These are phyloP conservation scores for Leucocoprinus leucothites DNA, from an alignment of 768 basidiomycete species.

Conservation along the genomic window DNA sequence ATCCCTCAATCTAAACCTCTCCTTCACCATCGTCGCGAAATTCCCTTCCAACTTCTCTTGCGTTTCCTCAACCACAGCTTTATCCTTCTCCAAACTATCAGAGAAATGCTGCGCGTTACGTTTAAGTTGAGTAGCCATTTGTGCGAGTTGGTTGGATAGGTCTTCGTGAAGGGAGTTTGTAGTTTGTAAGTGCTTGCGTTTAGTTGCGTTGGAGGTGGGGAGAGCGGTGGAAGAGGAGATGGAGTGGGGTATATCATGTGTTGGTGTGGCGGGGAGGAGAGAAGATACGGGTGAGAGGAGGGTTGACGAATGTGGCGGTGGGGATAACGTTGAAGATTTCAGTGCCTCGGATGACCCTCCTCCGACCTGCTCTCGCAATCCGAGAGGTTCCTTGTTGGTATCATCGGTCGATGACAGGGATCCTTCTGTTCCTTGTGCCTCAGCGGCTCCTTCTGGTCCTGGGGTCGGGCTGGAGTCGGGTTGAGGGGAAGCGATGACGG, in stretches of 20 bases:
- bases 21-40: constrained; percentile 62
- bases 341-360: neutral
- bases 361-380: constrained; percentile 6
- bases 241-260: constrained; percentile 14
- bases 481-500: constrained; percentile 19
- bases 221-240: constrained; percentile 31
- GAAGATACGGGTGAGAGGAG: constrained; percentile 6
- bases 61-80: constrained; percentile 62
- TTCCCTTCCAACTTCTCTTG: constrained; percentile 75
- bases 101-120: constrained; percentile 81
- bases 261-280: constrained; percentile 9
- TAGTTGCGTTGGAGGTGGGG: constrained; percentile 14
- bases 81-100: constrained; percentile 68
- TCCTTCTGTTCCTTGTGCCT: neutral
- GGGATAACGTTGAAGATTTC: constrained; percentile 10
- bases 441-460: constrained; percentile 11
- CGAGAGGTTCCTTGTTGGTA: neutral
- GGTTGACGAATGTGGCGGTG: constrained; percentile 6
- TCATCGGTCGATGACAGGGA: constrained; percentile 18
- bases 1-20: constrained; percentile 57
- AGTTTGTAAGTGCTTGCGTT: constrained; percentile 32
- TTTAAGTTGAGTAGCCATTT: constrained; percentile 88
- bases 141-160: constrained; percentile 67
- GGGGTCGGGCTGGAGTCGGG: neutral
- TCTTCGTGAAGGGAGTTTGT: constrained; percentile 70